Evolutionary conservation across 106 monocot genomes (phyloP).

Genomic region (Dendrobium officinale): DNA sequence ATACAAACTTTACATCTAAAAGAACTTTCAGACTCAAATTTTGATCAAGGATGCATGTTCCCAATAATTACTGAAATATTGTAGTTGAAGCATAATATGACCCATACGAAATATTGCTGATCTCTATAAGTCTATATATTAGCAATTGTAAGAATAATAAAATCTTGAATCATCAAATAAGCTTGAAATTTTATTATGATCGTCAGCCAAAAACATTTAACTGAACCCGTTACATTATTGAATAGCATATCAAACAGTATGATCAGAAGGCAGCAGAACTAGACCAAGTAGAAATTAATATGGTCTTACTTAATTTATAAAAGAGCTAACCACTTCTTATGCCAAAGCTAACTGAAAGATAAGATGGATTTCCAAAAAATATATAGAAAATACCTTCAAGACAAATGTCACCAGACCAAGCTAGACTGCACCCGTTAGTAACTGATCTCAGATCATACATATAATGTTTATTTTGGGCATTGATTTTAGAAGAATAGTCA

Average conservation of each 20-base stretch:
- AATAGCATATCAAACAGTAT: neutral
- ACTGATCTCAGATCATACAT: constrained; percentile 62
- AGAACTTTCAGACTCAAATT: neutral
- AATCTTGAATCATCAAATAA: neutral
- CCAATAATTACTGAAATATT: neutral
- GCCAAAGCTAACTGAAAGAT: neutral
- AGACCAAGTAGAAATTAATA: neutral
- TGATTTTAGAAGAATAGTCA: constrained; percentile 20
- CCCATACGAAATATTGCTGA: neutral
- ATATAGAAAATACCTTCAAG: constrained; percentile 62
- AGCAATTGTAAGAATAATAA: neutral
- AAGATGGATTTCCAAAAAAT: neutral
- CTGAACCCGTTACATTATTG: neutral
- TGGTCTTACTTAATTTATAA: neutral
- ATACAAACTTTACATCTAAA: neutral
- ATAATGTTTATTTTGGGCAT: constrained; percentile 26
- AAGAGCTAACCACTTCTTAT: neutral
- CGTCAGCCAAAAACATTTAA: neutral
- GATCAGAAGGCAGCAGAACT: neutral
- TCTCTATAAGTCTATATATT: neutral
- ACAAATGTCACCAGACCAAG: constrained; percentile 82
- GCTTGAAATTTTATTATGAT: neutral
- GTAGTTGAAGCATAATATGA: neutral
- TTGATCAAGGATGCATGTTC: neutral
- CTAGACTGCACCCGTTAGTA: constrained; percentile 62